Conservation (phyloP, 1,284 basidiomycete species). For the Fomitopsis betulina region DNA sequence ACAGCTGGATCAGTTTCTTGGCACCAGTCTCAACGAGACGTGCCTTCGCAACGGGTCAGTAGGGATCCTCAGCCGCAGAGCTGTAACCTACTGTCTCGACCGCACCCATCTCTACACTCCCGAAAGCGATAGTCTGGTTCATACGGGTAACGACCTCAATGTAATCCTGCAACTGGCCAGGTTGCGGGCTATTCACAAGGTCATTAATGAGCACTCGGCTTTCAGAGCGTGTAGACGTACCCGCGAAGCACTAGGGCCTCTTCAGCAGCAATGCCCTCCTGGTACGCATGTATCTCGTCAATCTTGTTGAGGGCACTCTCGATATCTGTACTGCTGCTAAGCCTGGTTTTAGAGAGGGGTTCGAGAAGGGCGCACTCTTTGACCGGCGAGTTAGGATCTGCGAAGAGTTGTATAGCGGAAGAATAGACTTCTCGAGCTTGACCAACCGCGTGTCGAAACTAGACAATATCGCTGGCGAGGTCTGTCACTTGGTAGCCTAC, state of each 20-base stretch:
- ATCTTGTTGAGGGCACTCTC: slow-evolving; percentile 73
- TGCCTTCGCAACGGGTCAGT: slow-evolving; percentile 38
- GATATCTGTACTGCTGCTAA: slow-evolving; percentile 48
- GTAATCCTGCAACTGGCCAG: slow-evolving; percentile 58
- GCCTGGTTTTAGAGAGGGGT: not conserved
- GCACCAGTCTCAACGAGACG: slow-evolving; percentile 74
- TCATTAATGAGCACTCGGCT: slow-evolving; percentile 4
- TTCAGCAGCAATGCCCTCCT: slow-evolving; percentile 72
- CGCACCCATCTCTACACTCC: slow-evolving; percentile 52
- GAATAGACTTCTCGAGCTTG: slow-evolving; percentile 76
- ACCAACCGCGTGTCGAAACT: slow-evolving; percentile 75
- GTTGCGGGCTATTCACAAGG: slow-evolving; percentile 50
- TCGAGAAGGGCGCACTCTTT: slow-evolving; percentile 45
- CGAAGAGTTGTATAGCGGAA: slow-evolving; percentile 70
- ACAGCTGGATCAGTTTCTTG: slow-evolving; percentile 74
- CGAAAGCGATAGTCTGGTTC: slow-evolving; percentile 76
- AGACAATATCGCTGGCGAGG: slow-evolving; percentile 59
- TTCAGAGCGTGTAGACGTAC: slow-evolving; percentile 33
- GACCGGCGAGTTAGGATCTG: slow-evolving; percentile 68
- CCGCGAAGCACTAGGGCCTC: slow-evolving; percentile 73
- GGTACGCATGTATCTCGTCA: slow-evolving; percentile 68
- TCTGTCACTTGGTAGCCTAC: not conserved
- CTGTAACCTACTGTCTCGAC: slow-evolving; percentile 49
- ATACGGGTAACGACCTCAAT: slow-evolving; percentile 68
- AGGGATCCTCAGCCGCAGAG: not conserved